Conservation (phyloP, 1,139 yeast species). For the Hyphopichia burtonii region DNA sequence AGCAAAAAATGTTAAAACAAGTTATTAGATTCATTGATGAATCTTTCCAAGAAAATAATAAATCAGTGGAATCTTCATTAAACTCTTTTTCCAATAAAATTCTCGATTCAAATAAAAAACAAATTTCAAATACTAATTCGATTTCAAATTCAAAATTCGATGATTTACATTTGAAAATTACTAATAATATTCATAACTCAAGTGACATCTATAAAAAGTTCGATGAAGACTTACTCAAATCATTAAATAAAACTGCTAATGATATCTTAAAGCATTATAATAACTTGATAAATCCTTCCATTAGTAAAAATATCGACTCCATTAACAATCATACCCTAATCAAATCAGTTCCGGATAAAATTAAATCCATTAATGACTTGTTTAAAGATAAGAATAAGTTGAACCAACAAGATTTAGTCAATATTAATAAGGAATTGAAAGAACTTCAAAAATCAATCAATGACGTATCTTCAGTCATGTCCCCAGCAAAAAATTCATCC, state of each 20-base stretch:
- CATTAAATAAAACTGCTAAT: neutral
- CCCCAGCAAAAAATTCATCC: neutral
- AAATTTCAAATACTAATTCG: neutral
- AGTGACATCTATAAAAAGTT: neutral
- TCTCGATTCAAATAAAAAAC: neutral
- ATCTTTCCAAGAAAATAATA: conserved; percentile 2
- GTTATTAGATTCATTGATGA: conserved; percentile 3
- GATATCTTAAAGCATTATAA: neutral
- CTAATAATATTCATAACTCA: neutral
- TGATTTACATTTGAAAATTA: neutral
- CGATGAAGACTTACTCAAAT: neutral
- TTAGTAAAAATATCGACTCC: neutral
- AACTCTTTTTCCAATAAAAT: neutral
- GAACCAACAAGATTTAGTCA: conserved; percentile 1
- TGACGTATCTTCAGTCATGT: neutral
- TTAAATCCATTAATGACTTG: neutral
- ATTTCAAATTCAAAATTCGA: neutral
- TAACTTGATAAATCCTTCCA: neutral
- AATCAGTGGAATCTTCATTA: neutral
- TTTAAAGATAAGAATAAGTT: neutral
- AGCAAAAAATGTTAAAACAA: conserved; percentile 4
- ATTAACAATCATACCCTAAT: neutral
- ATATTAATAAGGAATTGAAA: neutral
- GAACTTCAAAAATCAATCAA: conserved; percentile 1
- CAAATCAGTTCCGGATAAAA: neutral